Percentiles rank a stretch among this genome's conserved stretches.
These are phyloP conservation scores for Euphorbia schlechtendalii DNA, from an alignment of 441 rosid genomes.

Conservation along the genomic window DNA sequence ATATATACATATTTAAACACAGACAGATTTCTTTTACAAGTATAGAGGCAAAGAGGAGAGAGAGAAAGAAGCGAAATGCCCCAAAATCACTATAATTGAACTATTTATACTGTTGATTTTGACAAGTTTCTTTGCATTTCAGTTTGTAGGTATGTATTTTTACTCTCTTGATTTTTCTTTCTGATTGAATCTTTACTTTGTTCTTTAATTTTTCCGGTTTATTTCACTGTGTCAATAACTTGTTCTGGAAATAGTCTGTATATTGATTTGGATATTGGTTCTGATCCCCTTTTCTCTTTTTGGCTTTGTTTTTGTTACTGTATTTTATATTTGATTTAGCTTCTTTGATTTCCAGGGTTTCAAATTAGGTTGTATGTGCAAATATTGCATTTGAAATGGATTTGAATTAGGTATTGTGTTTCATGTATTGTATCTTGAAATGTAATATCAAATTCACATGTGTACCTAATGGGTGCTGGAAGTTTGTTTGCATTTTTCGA, in stretches of 20 bases:
- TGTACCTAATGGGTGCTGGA: no score
- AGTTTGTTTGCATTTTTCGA: no score
- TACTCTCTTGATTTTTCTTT: not conserved
- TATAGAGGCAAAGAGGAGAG: not conserved
- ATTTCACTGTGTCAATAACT: not conserved
- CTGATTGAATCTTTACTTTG: not conserved
- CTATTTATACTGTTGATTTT: not conserved
- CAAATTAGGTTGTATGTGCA: not conserved
- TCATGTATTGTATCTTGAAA: no score
- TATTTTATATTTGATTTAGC: not conserved
- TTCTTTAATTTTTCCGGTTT: not conserved
- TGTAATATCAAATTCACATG: no score
- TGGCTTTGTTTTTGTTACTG: not conserved
- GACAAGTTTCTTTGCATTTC: constrained; percentile 9
- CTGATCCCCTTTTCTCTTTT: not conserved
- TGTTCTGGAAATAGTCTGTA: constrained; percentile 1
- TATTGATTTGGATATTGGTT: no score
- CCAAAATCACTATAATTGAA: not conserved
- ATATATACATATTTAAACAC: not conserved
- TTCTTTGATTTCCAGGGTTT: not conserved
- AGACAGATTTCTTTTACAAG: not conserved
- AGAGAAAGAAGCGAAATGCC: not conserved
- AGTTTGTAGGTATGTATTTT: constrained; percentile 23
- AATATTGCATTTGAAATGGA: no score
- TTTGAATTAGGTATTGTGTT: not conserved